Conservation (phyloP, 371 early-diverging fungal genomes). For the Vairimorpha apis region DNA sequence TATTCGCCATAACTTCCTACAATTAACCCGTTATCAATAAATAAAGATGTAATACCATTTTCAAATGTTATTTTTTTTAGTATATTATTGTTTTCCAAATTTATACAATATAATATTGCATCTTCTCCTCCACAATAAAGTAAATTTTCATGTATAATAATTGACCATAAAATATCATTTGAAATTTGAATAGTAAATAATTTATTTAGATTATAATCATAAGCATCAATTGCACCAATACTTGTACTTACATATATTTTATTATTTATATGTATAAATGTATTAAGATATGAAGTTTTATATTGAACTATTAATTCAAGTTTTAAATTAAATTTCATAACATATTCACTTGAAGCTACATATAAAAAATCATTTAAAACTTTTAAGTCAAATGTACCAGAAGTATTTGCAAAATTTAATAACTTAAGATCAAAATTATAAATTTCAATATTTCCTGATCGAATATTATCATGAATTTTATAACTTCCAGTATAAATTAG, state of each 20-base stretch:
- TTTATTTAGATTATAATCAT: neutral
- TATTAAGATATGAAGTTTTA: slow-evolving; percentile 29
- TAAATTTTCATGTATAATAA: neutral
- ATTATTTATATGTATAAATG: neutral
- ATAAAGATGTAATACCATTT: slow-evolving; percentile 31
- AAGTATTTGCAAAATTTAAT: neutral
- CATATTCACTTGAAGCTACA: slow-evolving; percentile 11
- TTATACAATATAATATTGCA: slow-evolving; percentile 13
- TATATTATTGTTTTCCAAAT: neutral
- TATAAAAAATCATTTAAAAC: slow-evolving; percentile 8
- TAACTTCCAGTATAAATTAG: slow-evolving; percentile 1
- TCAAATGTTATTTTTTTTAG: slow-evolving; percentile 4
- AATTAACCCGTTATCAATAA: neutral
- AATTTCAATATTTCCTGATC: slow-evolving; percentile 1
- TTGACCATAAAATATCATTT: slow-evolving; percentile 36
- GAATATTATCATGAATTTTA: neutral
- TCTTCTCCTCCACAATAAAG: slow-evolving; percentile 35
- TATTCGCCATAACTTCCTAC: slow-evolving; percentile 48
- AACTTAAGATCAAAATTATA: neutral
- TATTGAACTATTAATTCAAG: neutral
- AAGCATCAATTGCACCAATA: slow-evolving; percentile 22
- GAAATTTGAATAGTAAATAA: neutral
- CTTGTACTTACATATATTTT: slow-evolving; percentile 21
- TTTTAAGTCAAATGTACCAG: slow-evolving; percentile 30
- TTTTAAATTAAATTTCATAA: neutral